These are phyloP conservation scores for Silene uniflora DNA, from an alignment of 148 eudicot genomes.

Conservation along the genomic window DNA sequence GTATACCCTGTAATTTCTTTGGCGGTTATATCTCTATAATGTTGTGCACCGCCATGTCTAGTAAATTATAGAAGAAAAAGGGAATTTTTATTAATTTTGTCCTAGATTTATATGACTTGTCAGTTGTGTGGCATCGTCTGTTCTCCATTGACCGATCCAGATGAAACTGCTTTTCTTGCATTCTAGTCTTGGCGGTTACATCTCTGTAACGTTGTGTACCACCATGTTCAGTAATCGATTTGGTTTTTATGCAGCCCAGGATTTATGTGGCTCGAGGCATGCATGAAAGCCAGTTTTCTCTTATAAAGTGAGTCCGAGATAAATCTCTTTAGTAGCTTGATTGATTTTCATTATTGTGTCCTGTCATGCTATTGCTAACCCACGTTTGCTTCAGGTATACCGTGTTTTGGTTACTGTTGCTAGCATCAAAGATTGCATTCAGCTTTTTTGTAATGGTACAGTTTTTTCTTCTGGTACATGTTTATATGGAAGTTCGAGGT, in stretches of 20 bases:
- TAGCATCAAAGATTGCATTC: slow-evolving; percentile 73
- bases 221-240: slow-evolving; percentile 2
- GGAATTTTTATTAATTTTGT: background rate
- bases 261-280: slow-evolving; percentile 96
- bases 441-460: slow-evolving; percentile 74
- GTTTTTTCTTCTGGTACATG: slow-evolving; percentile 12
- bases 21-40: background rate
- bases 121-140: background rate
- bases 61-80: background rate
- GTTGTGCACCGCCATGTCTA: background rate
- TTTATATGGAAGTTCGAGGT: slow-evolving; percentile 15
- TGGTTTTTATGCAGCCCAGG: slow-evolving; percentile 66
- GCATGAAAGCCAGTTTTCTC: slow-evolving; percentile 97
- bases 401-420: slow-evolving; percentile 72
- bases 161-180: background rate
- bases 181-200: background rate
- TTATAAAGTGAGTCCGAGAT: slow-evolving; percentile 65
- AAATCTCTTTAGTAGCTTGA: slow-evolving; percentile 1
- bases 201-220: background rate
- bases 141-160: background rate
- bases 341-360: background rate
- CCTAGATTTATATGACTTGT: background rate
- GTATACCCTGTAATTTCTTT: background rate
- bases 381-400: slow-evolving; percentile 57
- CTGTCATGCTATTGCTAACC: slow-evolving; percentile 1